phyloP scores from a whole-genome alignment of 345 rosid species.

The Linum trigynum region DNA sequence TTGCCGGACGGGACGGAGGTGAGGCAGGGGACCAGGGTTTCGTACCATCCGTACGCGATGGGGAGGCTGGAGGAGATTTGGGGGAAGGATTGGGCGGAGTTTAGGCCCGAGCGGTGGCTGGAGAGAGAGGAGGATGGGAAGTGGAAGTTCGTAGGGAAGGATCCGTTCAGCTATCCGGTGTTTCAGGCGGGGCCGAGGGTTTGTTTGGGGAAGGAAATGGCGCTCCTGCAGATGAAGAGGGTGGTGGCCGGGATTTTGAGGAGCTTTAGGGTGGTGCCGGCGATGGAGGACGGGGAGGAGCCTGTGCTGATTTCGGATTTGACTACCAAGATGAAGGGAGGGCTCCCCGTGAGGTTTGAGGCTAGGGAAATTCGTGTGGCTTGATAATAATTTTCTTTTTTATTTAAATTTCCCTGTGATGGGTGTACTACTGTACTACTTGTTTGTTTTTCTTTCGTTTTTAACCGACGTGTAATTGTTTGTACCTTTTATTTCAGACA shows the following conservation, averaged over 20 bases:
- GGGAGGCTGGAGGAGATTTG: conserved; percentile 7
- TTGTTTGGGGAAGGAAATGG: conserved; percentile 27
- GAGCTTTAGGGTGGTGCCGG: conserved; percentile 44
- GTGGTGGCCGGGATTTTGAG: conserved; percentile 26
- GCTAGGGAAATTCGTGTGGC: conserved; percentile 15
- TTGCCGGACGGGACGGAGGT: conserved; percentile 1
- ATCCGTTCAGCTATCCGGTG: conserved; percentile 19
- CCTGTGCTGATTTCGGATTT: conserved; percentile 34
- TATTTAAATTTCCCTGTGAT: too few species aligned
- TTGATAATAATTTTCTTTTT: too few species aligned
- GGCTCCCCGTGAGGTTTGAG: conserved; percentile 42
- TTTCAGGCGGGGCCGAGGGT: conserved; percentile 27
- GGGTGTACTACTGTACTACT: too few species aligned
- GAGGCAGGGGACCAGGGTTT: not conserved
- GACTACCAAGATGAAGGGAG: conserved; percentile 53
- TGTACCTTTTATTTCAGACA: too few species aligned
- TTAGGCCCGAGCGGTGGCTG: conserved; percentile 9
- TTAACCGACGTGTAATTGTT: too few species aligned
- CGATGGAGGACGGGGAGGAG: conserved; percentile 22
- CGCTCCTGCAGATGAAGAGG: conserved; percentile 27
- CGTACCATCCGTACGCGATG: conserved; percentile 6
- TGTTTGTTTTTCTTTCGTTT: too few species aligned
- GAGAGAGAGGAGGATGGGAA: not conserved
- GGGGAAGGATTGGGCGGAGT: conserved; percentile 6
- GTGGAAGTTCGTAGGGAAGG: conserved; percentile 29